Conservation (phyloP, 2,329 filamentous ascomycete genomes). For the Trichoderma atrobrunneum region DNA sequence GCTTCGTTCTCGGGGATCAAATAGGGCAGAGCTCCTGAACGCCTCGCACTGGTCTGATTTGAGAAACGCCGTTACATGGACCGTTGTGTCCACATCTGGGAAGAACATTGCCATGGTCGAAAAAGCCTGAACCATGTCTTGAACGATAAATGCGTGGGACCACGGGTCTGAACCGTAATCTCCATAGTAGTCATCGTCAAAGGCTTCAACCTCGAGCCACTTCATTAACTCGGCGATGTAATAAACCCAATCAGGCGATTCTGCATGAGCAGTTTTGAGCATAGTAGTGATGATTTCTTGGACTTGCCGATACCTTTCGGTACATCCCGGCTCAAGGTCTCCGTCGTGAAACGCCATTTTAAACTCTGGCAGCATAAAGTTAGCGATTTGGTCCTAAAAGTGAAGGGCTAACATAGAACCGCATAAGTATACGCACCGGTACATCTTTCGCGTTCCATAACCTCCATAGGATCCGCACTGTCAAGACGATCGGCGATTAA, state of each 20-base stretch:
- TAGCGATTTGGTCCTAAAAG: background rate
- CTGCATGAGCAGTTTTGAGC: conserved; percentile 18
- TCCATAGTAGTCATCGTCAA: conserved; percentile 21
- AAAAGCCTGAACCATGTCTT: conserved; percentile 29
- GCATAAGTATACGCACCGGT: conserved; percentile 21
- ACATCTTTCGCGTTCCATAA: conserved; percentile 28
- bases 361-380: conserved; percentile 17
- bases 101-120: conserved; percentile 30
- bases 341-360: conserved; percentile 29
- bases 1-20: conserved; percentile 24
- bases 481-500: conserved; percentile 16
- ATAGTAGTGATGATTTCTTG: conserved; percentile 24
- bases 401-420: background rate
- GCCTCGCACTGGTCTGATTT: conserved; percentile 21
- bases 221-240: conserved; percentile 26
- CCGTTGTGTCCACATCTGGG: conserved; percentile 17
- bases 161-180: conserved; percentile 23
- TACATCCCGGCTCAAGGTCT: conserved; percentile 29
- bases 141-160: conserved; percentile 28
- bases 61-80: conserved; percentile 23
- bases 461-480: conserved; percentile 21
- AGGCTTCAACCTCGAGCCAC: conserved; percentile 25
- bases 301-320: conserved; percentile 21
- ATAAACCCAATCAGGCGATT: conserved; percentile 26
- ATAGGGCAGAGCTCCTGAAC: conserved; percentile 24